Conservation (phyloP, 345 rosid species). For the Salix brachista region DNA sequence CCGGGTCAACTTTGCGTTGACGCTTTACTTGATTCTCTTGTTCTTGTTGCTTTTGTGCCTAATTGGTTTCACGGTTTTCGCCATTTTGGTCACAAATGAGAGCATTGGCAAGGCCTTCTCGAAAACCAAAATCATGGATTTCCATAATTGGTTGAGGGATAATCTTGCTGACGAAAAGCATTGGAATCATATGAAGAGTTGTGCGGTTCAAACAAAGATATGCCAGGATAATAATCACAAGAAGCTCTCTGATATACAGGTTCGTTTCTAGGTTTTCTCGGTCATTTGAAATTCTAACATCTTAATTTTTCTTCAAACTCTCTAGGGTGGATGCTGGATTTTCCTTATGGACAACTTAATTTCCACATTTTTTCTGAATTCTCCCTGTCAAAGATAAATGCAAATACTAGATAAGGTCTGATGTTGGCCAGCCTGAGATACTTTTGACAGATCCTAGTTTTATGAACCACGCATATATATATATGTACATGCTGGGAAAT, state of each 20-base stretch:
- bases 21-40: constrained; percentile 28
- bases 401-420: too few relatives aligned
- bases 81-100: constrained; percentile 27
- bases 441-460: too few relatives aligned
- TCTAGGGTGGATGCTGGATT: too few relatives aligned
- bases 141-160: constrained; percentile 33
- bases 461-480: too few relatives aligned
- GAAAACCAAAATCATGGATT: constrained; percentile 27
- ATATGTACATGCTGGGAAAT: too few relatives aligned
- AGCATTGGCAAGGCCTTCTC: constrained; percentile 12
- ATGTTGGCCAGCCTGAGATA: too few relatives aligned
- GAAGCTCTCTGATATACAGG: constrained; percentile 13
- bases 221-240: constrained; percentile 11
- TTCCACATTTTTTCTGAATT: too few relatives aligned
- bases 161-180: constrained; percentile 13
- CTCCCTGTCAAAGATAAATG: too few relatives aligned
- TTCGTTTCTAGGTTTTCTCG: neutral
- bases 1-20: constrained; percentile 19
- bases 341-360: too few relatives aligned
- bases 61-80: constrained; percentile 23
- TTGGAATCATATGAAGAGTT: constrained; percentile 32
- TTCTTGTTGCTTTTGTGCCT: constrained; percentile 29
- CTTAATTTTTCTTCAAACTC: too few relatives aligned
- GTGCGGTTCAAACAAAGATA: constrained; percentile 25
- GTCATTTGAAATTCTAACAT: neutral